A percentile compares a stretch with the other conserved stretches of the same genome.
Evolutionary conservation across 192 early-diverging fungal genomes (phyloP).

Genomic region (Linderina pennispora): DNA sequence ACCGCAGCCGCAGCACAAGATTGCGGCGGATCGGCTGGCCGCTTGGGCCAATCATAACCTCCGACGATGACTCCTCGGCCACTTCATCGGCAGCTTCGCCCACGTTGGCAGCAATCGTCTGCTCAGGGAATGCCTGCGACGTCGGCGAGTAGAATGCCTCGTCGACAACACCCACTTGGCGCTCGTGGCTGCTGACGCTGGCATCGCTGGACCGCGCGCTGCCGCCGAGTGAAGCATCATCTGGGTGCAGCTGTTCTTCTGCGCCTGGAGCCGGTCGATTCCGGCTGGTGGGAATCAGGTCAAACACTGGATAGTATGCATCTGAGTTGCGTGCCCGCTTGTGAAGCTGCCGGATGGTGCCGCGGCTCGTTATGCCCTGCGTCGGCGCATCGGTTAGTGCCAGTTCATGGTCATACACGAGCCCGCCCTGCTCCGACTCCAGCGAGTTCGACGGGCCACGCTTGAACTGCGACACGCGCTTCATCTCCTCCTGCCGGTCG

Average conservation of each 20-base stretch:
- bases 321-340: slow-evolving; percentile 24
- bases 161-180: slow-evolving; percentile 1
- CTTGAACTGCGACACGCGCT: too few relatives aligned
- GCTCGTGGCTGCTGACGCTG: not conserved
- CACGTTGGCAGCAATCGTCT: slow-evolving; percentile 6
- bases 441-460: too few relatives aligned
- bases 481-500: too few relatives aligned
- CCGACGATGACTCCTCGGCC: too few relatives aligned
- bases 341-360: slow-evolving; percentile 34
- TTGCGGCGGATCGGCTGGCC: slow-evolving; percentile 17
- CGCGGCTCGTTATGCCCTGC: too few relatives aligned
- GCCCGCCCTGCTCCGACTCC: slow-evolving; percentile 24
- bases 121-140: slow-evolving; percentile 44
- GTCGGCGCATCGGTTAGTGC: too few relatives aligned
- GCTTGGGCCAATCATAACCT: not conserved
- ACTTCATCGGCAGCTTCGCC: not conserved
- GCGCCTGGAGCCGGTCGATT: too few relatives aligned
- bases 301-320: slow-evolving; percentile 2
- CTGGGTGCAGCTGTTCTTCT: too few relatives aligned
- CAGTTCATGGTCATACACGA: slow-evolving; percentile 18
- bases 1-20: slow-evolving; percentile 29
- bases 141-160: slow-evolving; percentile 27
- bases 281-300: too few relatives aligned
- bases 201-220: slow-evolving; percentile 8
- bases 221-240: too few relatives aligned